Evolutionary conservation across 2,329 filamentous ascomycete genomes (phyloP).

Genomic region (Fusarium sp.): DNA sequence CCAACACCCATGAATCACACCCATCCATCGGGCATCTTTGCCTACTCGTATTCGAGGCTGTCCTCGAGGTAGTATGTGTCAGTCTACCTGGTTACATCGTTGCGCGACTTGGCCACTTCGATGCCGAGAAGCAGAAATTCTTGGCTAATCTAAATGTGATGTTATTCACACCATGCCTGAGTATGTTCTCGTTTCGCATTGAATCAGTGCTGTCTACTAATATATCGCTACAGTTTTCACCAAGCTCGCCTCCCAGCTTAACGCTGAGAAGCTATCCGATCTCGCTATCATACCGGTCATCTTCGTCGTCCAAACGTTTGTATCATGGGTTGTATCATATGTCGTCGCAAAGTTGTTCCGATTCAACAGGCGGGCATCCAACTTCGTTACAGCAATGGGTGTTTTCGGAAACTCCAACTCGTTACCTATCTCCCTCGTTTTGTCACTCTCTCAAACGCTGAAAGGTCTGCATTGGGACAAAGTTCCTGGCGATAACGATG

Average conservation of each 20-base stretch:
- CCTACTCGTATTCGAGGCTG: conserved; percentile 91
- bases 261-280: conserved; percentile 86
- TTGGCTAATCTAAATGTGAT: conserved; percentile 95
- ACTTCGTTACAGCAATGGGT: conserved; percentile 97
- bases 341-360: conserved; percentile 77
- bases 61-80: conserved; percentile 94
- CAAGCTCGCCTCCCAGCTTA: conserved; percentile 93
- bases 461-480: conserved; percentile 93
- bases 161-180: conserved; percentile 95
- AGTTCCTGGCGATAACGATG: conserved; percentile 90
- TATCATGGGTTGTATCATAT: conserved; percentile 82
- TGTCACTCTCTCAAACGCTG: conserved; percentile 92
- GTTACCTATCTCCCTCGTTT: conserved; percentile 91
- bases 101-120: conserved; percentile 88
- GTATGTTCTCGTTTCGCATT: conserved; percentile 55
- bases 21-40: conserved; percentile 74
- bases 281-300: conserved; percentile 95
- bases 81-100: conserved; percentile 93
- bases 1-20: conserved; percentile 60
- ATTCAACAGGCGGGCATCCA: conserved; percentile 84
- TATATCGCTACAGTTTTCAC: conserved; percentile 76
- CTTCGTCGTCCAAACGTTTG: conserved; percentile 84
- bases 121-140: conserved; percentile 95
- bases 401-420: conserved; percentile 99
- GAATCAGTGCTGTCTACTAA: conserved; percentile 30